A percentile compares a stretch with the other conserved stretches of the same genome.
phyloP scores from a whole-genome alignment of 768 basidiomycete species.

The Arthromyces matolae region DNA sequence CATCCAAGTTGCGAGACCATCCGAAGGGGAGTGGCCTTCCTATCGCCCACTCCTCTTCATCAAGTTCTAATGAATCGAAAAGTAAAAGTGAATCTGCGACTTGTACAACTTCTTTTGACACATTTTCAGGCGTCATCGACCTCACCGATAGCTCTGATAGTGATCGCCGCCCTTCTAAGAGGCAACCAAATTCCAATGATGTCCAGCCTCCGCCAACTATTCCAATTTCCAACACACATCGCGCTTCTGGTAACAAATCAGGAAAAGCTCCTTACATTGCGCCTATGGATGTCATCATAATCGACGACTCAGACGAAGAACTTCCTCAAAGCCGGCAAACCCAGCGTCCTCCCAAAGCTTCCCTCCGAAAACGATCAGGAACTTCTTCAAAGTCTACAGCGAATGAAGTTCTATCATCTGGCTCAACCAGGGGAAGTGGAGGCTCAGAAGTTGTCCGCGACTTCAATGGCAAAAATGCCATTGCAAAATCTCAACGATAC shows the following conservation, averaged over 20 bases:
- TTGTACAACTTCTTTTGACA: too few relatives aligned
- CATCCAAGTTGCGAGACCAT: neutral
- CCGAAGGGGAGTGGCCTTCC: too few relatives aligned
- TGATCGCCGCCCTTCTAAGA: neutral
- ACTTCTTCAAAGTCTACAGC: too few relatives aligned
- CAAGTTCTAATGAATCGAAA: neutral
- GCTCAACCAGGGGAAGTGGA: too few relatives aligned
- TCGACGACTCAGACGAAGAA: constrained; percentile 7
- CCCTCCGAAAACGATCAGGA: neutral
- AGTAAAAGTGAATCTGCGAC: neutral
- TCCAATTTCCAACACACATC: neutral
- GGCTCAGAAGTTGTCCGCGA: too few relatives aligned
- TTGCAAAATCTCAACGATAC: neutral
- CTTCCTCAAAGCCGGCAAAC: too few relatives aligned
- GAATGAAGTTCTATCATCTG: too few relatives aligned
- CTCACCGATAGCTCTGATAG: constrained; percentile 7
- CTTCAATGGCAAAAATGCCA: neutral
- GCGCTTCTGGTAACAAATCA: neutral
- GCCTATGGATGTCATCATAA: neutral
- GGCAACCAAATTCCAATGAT: neutral
- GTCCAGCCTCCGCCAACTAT: constrained; percentile 5
- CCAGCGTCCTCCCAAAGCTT: neutral
- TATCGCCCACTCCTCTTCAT: constrained; percentile 1
- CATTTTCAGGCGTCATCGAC: constrained; percentile 11
- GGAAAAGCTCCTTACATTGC: neutral